phyloP scores from a whole-genome alignment of 2,329 filamentous ascomycete genomes.

The Helicocarpus griseus region DNA sequence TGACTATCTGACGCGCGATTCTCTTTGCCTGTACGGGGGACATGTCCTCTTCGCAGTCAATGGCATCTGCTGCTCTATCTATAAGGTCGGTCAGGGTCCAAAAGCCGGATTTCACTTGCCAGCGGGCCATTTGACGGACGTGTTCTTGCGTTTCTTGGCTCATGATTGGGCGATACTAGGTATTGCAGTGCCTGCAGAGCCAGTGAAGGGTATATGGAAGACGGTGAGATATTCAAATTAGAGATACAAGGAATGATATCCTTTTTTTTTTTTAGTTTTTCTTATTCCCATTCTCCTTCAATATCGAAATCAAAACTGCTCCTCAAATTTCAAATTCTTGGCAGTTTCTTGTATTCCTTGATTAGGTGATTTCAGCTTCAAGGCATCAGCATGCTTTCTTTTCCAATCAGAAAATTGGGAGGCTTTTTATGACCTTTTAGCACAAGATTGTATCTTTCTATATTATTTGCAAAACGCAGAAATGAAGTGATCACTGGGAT shows the following conservation, averaged over 20 bases:
- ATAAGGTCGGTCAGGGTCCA: neutral
- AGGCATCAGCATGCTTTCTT: too few relatives aligned
- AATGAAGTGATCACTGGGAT: too few relatives aligned
- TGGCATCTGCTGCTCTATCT: neutral
- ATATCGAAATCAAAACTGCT: too few relatives aligned
- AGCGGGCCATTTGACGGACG: neutral
- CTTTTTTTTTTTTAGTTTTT: neutral
- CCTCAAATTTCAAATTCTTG: too few relatives aligned
- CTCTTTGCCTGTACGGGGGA: neutral
- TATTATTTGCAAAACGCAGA: too few relatives aligned
- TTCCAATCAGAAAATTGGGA: too few relatives aligned
- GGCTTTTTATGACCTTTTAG: too few relatives aligned
- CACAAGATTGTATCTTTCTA: too few relatives aligned
- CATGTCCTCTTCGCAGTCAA: neutral
- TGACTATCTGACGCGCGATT: neutral
- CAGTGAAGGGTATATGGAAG: neutral
- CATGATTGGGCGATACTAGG: neutral
- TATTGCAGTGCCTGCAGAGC: neutral
- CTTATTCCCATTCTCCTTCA: too few relatives aligned
- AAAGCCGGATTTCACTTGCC: neutral
- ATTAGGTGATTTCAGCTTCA: too few relatives aligned
- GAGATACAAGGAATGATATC: neutral
- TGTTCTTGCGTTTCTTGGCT: neutral
- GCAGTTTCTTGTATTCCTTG: too few relatives aligned
- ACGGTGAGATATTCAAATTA: neutral